Evolutionary conservation across 495 filamentous ascomycete species (phyloP).

Genomic region (Penicillium maclennaniae): DNA sequence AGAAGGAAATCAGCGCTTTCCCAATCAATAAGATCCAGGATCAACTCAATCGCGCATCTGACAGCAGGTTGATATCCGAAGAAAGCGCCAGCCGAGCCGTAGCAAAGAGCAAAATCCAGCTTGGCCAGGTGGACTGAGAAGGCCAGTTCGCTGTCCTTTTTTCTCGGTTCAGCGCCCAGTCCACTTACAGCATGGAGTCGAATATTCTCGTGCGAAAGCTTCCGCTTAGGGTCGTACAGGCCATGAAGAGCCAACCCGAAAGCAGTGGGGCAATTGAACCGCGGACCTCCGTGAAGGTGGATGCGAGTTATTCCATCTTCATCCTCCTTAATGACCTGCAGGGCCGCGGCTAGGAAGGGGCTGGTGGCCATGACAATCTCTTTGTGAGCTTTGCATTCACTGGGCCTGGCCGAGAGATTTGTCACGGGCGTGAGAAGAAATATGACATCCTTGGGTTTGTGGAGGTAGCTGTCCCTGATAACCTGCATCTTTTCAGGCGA

Average conservation of each 20-base stretch:
- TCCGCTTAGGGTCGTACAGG: slow-evolving; percentile 18
- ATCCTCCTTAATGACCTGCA: not conserved
- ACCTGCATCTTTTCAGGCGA: too few relatives aligned
- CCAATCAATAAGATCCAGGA: slow-evolving; percentile 21
- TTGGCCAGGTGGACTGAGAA: slow-evolving; percentile 19
- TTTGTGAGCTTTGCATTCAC: not conserved
- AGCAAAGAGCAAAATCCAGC: slow-evolving; percentile 29
- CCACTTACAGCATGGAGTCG: not conserved
- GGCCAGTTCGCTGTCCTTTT: not conserved
- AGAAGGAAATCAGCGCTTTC: slow-evolving; percentile 28
- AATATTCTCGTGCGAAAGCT: not conserved
- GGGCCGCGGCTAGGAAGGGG: slow-evolving; percentile 9
- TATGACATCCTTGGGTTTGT: not conserved
- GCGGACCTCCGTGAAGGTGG: slow-evolving; percentile 10
- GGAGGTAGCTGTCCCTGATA: not conserved
- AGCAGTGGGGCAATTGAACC: slow-evolving; percentile 18
- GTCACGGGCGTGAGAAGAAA: not conserved
- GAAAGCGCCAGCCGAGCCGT: slow-evolving; percentile 30
- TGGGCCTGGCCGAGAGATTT: not conserved
- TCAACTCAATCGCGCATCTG: slow-evolving; percentile 26
- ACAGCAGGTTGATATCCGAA: slow-evolving; percentile 19
- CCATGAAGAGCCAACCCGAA: slow-evolving; percentile 27
- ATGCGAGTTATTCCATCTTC: slow-evolving; percentile 6
- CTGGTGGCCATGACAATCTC: not conserved
- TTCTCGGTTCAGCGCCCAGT: not conserved